Base-by-base conservation (phyloP, 2,329 filamentous ascomycete species). In the Ophiostoma sp. region DNA sequence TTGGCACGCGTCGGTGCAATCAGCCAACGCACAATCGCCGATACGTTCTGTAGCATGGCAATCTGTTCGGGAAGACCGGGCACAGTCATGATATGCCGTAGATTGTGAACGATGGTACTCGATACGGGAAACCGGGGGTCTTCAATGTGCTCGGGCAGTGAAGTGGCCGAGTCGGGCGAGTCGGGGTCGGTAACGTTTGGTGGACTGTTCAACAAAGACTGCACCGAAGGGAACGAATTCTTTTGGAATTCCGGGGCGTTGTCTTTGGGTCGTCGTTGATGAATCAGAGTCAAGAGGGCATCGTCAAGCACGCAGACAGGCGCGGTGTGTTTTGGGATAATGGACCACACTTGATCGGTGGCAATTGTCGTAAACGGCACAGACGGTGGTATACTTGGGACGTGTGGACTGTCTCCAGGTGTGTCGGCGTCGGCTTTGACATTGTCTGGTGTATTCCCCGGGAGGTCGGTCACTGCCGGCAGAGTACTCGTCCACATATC, bases 321-420 rank as follows among this genome's bases (percentile, higher is more conserved):
- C 15, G 57, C 28, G 11, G 57, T 19, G 28, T 61, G 57, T n/a
- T 61, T 61, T 4, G 57, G 57, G 28, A 61, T 36, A 9, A 61
- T 61, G 28, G 57, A 36, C 57, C 57, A 61, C 25, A 61, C 57
- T 8, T 61, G 57, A 25, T 61, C 57, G 3, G 57, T 36, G 31
- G 28, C 57, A 36, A 61, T 61, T 11, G 57, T 61, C 28, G 57
- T 61, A 28, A 61, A 61, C 28, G 57, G 57, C 57, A 61, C 57
- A 17, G 57, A 33, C 4, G 57, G 31, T 33, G 57, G 57, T 61
- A 61, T 61, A 28, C 57, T 61, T 5, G 57, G 57, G 6, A 15
- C 6, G 25, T 12, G 55, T 12, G 28, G 25, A 22, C 11, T 28
- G 55, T 59, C 55, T 33, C 8, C 28, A 19, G 25, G 1, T 1